These are phyloP conservation scores for Hydnomerulius pinastri DNA, from an alignment of 768 basidiomycete species.

Conservation along the genomic window DNA sequence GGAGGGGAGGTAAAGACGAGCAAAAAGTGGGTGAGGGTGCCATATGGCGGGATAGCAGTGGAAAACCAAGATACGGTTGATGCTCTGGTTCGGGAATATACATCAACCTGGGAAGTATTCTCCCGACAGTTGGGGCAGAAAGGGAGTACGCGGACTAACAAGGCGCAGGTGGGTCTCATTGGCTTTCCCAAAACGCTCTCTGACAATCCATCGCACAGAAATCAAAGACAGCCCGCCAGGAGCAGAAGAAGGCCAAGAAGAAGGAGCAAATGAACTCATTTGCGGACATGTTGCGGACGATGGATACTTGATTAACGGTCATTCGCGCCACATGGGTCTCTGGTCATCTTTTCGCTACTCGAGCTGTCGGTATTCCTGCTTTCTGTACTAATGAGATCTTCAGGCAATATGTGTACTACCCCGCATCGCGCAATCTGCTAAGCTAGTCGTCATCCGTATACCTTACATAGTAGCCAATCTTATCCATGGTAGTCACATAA, in stretches of 20 bases:
- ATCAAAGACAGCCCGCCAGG: background rate
- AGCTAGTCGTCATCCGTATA: no score
- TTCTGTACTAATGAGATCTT: no score
- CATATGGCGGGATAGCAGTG: conserved; percentile 13
- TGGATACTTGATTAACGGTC: conserved; percentile 2
- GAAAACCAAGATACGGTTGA: conserved; percentile 6
- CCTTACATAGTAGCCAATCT: no score
- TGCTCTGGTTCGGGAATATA: conserved; percentile 11
- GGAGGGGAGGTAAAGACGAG: conserved; percentile 8
- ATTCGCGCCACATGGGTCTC: no score
- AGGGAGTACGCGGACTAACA: background rate
- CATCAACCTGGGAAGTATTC: conserved; percentile 10
- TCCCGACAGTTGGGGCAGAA: background rate
- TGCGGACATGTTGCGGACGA: conserved; percentile 15
- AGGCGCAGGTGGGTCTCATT: background rate
- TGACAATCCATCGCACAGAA: background rate
- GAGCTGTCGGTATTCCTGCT: no score
- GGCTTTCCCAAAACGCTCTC: no score
- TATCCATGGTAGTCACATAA: no score
- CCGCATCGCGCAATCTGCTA: no score
- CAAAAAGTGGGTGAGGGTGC: conserved; percentile 10
- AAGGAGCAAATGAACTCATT: conserved; percentile 5
- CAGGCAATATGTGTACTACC: no score
- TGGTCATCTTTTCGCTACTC: no score
- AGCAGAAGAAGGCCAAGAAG: conserved; percentile 5